Evolutionary conservation across 2,329 filamentous ascomycete species (phyloP).

Genomic region (Sporothrix phasma): DNA sequence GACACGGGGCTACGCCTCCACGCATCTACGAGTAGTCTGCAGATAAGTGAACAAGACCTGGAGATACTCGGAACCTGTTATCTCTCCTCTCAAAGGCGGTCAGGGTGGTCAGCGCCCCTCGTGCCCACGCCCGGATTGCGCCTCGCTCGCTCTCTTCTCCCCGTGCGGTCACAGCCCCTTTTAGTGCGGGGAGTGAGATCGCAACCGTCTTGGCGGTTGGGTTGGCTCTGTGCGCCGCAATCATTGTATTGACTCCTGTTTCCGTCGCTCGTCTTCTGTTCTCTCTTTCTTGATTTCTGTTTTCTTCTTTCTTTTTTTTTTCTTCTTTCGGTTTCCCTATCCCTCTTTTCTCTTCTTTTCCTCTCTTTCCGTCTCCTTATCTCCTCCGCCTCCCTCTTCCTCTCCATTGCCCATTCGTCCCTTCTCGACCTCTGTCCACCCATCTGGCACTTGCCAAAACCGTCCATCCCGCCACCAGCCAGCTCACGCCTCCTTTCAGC

Average conservation of each 20-base stretch:
- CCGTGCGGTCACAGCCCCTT: neutral
- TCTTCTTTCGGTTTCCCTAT: neutral
- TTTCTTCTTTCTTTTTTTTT: neutral
- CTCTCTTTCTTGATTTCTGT: neutral
- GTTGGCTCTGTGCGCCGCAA: too few species aligned
- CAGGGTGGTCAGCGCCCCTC: neutral
- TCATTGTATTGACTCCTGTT: neutral
- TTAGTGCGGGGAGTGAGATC: neutral
- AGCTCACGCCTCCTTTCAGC: neutral
- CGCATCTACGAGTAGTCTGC: neutral
- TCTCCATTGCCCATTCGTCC: neutral
- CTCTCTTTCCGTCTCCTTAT: neutral
- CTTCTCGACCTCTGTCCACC: neutral
- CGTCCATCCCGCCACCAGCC: neutral
- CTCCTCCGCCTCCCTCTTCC: neutral
- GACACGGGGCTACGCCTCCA: neutral
- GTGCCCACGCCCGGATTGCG: slow-evolving; percentile 3
- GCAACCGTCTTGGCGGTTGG: slow-evolving; percentile 1
- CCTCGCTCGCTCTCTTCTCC: neutral
- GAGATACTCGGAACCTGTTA: slow-evolving; percentile 5
- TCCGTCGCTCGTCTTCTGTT: neutral
- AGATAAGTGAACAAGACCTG: neutral
- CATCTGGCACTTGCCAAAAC: neutral
- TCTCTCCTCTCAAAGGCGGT: slow-evolving; percentile 11
- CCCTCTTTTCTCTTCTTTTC: neutral